phyloP scores from a whole-genome alignment of 192 early-diverging fungal species.

The Umbelopsis vinacea region DNA sequence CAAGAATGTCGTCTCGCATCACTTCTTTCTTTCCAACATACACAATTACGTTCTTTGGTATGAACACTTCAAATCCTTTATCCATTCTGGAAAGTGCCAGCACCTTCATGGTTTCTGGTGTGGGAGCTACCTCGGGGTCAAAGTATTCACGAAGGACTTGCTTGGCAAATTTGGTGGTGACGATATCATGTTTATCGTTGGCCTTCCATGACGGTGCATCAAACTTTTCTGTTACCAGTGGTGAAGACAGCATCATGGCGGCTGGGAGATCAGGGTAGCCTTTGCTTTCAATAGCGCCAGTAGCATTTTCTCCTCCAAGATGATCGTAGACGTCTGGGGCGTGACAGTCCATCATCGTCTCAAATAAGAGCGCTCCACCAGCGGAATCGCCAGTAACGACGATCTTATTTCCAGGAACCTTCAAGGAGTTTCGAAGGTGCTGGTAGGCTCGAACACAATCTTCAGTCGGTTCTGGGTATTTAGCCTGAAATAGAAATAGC shows the following conservation, averaged over 20 bases:
- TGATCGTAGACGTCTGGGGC: constrained; percentile 26
- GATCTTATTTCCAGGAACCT: constrained; percentile 27
- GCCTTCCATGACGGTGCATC: constrained; percentile 25
- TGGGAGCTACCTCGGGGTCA: constrained; percentile 10
- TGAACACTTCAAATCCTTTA: constrained; percentile 20
- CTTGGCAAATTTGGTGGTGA: constrained; percentile 16
- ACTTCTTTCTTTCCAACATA: constrained; percentile 29
- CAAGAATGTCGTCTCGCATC: constrained; percentile 32
- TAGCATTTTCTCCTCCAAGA: neutral
- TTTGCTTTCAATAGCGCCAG: constrained; percentile 6
- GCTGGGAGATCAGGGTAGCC: constrained; percentile 24
- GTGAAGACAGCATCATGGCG: constrained; percentile 30
- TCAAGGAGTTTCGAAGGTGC: constrained; percentile 9
- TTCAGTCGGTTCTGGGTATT: constrained; percentile 10
- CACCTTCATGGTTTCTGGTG: neutral
- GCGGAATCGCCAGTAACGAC: constrained; percentile 34
- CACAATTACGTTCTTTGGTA: constrained; percentile 14
- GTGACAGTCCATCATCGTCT: constrained; percentile 27
- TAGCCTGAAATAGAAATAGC: constrained; percentile 2
- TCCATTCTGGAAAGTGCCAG: constrained; percentile 17
- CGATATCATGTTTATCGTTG: constrained; percentile 28
- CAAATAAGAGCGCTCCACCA: constrained; percentile 31
- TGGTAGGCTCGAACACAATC: constrained; percentile 23
- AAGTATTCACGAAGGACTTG: constrained; percentile 27
- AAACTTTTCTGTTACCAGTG: constrained; percentile 29